A percentile compares a stretch with the other conserved stretches of the same genome.
These are phyloP conservation scores for Dalbergia oliveri DNA, from an alignment of 306 rosid species.

Conservation along the genomic window DNA sequence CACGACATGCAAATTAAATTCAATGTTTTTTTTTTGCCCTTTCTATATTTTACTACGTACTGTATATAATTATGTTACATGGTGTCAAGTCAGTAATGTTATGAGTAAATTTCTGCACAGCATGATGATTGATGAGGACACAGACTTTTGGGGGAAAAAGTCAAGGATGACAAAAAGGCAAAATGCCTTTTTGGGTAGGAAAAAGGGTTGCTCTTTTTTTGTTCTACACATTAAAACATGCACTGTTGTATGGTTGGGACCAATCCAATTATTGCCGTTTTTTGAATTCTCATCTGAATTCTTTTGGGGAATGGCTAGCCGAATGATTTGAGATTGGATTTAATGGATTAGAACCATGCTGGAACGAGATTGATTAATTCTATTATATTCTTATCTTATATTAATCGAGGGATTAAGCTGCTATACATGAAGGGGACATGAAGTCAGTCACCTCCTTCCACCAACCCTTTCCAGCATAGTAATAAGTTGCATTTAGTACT, in stretches of 20 bases:
- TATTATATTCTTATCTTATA: background rate
- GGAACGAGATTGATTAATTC: background rate
- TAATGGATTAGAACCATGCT: background rate
- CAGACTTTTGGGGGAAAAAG: background rate
- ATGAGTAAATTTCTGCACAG: background rate
- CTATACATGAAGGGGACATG: background rate
- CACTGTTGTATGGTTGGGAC: constrained; percentile 15
- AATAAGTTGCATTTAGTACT: constrained; percentile 53
- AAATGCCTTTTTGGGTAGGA: background rate
- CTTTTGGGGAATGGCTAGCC: background rate
- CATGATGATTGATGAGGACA: constrained; percentile 9
- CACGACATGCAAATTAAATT: too few relatives aligned
- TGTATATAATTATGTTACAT: too few relatives aligned
- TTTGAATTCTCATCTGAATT: constrained; percentile 3
- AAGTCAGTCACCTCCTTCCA: constrained; percentile 20
- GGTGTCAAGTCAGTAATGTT: too few relatives aligned
- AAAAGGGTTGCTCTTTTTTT: constrained; percentile 3
- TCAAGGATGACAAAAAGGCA: constrained; percentile 19
- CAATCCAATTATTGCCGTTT: background rate
- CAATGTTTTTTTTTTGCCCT: too few relatives aligned
- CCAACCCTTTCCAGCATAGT: constrained; percentile 45
- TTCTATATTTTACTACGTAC: too few relatives aligned
- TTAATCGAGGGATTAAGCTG: background rate
- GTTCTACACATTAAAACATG: background rate
- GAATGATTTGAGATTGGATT: background rate